Evolutionary conservation across 306 rosid genomes (phyloP), one percentile per base, ranked within the genome.

Genomic region (Urtica urens): DNA sequence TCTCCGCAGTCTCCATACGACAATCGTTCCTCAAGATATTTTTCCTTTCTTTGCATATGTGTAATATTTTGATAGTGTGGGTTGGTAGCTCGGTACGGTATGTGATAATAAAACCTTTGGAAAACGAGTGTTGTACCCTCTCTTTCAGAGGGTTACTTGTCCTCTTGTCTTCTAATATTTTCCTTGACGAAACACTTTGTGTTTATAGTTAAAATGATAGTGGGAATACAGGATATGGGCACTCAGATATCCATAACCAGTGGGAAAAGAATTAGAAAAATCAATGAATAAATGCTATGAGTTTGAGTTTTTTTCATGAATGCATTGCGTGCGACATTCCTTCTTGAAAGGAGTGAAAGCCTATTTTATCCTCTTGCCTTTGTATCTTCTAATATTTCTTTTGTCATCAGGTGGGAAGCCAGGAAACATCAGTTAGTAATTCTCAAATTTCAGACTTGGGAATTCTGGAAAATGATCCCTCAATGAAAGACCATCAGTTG

Each of bases 371-470:
- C 15, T 28, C 14, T 18, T 26, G 14, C 14, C 29, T 47, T n/a
- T 37, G 12, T 23, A 35, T 13, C 13, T 31, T 22, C 4, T 18
- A n/a, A 13, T 18, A 27, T 25, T 5, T 14, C 42, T 40, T 15
- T 9, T 27, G 39, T 35, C 40, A 10, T 23, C 72, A 85, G 99
- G 73, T 72, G 53, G 83, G 60, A 65, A 67, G 73, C 67, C 85
- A 59, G 65, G 94, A 81, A 69, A 58, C 68, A 49, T 72, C 71
- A 17, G 57, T 64, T 54, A 59, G 72, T 44, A 74, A 74, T 47
- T 66, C 79, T 45, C 79, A 68, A 71, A 62, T 62, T 52, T 72
- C 74, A 27, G 92, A 81, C 63, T 68, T 81, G 16, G 66, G 72
- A 51, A 38, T 64, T 66, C 67, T 78, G 52, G 94, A 79, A 71